Percentiles rank a stretch among this genome's conserved stretches.
Evolutionary conservation across 106 monocot genomes (phyloP).

Genomic region (Dendrobium chrysotoxum): DNA sequence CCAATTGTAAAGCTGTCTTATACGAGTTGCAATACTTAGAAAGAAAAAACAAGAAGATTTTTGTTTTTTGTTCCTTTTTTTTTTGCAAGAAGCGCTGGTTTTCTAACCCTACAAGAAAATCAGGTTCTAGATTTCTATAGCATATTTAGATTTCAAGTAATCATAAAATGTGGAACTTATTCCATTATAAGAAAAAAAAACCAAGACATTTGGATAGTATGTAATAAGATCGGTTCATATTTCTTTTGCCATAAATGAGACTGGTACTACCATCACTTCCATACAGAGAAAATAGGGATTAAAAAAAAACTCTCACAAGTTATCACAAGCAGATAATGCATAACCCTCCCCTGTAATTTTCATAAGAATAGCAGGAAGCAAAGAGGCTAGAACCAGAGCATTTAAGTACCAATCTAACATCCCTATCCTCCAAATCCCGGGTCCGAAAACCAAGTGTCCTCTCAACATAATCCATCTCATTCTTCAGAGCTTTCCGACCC

Average conservation of each 20-base stretch:
- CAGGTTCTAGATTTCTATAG: background rate
- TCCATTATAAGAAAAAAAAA: background rate
- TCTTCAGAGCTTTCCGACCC: slow-evolving; percentile 40
- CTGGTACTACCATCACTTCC: background rate
- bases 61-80: background rate
- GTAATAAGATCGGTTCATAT: background rate
- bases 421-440: slow-evolving; percentile 64
- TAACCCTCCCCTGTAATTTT: background rate
- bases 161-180: background rate
- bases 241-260: background rate
- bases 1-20: background rate
- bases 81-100: background rate
- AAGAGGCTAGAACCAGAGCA: background rate
- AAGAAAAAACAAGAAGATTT: too few species aligned
- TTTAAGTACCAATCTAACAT: slow-evolving; percentile 70
- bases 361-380: background rate
- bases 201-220: background rate
- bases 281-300: background rate
- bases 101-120: background rate
- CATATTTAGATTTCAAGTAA: background rate
- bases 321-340: background rate
- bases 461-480: slow-evolving; percentile 87
- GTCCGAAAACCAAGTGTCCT: slow-evolving; percentile 93
- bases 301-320: background rate
- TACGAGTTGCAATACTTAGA: background rate